Evolutionary conservation across 2,329 filamentous ascomycete species (phyloP), one percentile per base, ranked within the genome.

Genomic region (Cadophora gregata): DNA sequence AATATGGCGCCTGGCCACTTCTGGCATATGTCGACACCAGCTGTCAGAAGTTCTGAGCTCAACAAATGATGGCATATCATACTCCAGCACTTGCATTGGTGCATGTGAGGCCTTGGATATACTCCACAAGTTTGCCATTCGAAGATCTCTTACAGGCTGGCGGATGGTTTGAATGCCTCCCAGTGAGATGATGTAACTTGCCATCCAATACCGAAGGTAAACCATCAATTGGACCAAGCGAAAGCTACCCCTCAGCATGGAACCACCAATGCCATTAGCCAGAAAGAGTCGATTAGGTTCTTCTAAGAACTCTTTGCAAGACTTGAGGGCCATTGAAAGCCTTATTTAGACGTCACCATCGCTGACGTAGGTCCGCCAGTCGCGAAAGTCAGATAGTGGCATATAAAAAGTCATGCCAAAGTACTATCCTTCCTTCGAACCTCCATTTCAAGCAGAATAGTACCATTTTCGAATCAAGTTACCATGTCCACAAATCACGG

Each of bases 401-500:
- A 53, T 31, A 53, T 53, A 53, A 53, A n/a, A 2, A 53, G 50
- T 27, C 19, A 53, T 60, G 38, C 58, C 10, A 27, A 27, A 21
- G 5, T 33, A 33, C n/a, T n/a, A n/a, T n/a, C n/a, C n/a, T n/a
- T n/a, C n/a, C n/a, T n/a, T 36, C 14, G 33, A 36, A 36, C 33
- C 33, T 9, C 2, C 33, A 14, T 9, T 36, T 9, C 33, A 36
- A 36, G 3, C 14, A 42, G 38, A 42, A 42, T 19, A n/a, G n/a
- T 19, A 42, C 10, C 19, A 42, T 19, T 16, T 53, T 31, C 16
- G n/a, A 21, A 56, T 8, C 12, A 36, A 25, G 5, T 29, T 33
- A 67, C 36, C 33, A 70, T 69, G 62, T 65, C 67, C 55, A 55
- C 45, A 29, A 66, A 70, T 61, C 47, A 69, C 36, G 85, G 84